These are phyloP conservation scores for Phytophthora citrophthora DNA, from an alignment of 352 stramenopile genomes.

Conservation along the genomic window DNA sequence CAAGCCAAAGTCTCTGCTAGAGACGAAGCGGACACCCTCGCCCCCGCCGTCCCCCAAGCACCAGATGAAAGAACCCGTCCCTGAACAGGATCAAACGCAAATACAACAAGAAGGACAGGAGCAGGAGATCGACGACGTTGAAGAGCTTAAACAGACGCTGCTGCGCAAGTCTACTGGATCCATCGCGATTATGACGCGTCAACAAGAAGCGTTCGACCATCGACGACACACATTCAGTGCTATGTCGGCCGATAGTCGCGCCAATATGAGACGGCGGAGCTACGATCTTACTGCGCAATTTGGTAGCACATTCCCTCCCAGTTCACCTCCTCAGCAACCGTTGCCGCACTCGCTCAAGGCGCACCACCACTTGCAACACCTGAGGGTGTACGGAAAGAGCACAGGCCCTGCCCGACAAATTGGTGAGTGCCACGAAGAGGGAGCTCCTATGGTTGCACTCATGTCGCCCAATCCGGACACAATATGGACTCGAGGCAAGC, in stretches of 20 bases:
- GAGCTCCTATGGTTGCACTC: slow-evolving; percentile 47
- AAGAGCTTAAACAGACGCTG: slow-evolving; percentile 31
- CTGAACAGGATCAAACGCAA: slow-evolving; percentile 16
- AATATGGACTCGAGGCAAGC: slow-evolving; percentile 78
- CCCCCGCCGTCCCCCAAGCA: slow-evolving; percentile 20
- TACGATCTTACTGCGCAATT: slow-evolving; percentile 48
- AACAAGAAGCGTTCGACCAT: slow-evolving; percentile 47
- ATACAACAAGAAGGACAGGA: slow-evolving; percentile 7
- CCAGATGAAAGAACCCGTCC: slow-evolving; percentile 13
- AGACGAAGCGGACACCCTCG: slow-evolving; percentile 20
- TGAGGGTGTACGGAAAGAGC: slow-evolving; percentile 61
- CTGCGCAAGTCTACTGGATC: slow-evolving; percentile 40
- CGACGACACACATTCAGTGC: slow-evolving; percentile 51
- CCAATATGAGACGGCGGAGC: slow-evolving; percentile 51
- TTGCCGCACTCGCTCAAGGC: slow-evolving; percentile 37
- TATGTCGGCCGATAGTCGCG: slow-evolving; percentile 50
- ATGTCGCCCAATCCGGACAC: slow-evolving; percentile 45
- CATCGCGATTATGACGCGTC: slow-evolving; percentile 45
- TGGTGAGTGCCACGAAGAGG: slow-evolving; percentile 44
- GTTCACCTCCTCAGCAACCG: slow-evolving; percentile 8
- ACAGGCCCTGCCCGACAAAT: slow-evolving; percentile 20
- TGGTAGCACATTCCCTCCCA: slow-evolving; percentile 36
- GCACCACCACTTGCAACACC: slow-evolving; percentile 52
- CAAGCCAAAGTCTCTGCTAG: slow-evolving; percentile 15
- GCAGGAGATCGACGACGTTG: slow-evolving; percentile 23